phyloP scores from a whole-genome alignment of 2,329 filamentous ascomycete species.

The Tolypocladium guangdongense region DNA sequence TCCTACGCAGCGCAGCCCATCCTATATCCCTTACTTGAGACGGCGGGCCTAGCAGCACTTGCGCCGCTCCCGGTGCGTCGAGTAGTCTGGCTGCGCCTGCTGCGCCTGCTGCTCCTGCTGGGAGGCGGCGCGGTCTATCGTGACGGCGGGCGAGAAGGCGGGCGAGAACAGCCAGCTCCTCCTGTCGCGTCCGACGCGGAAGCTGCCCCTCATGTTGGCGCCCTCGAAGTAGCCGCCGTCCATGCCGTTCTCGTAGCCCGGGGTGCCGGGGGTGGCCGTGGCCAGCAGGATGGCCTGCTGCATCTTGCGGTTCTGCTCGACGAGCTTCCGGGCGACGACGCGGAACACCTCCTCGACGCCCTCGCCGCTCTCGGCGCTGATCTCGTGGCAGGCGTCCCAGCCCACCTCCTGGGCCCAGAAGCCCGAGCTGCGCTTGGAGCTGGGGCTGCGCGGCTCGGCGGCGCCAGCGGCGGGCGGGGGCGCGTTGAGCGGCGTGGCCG shows the following conservation, averaged over 20 bases:
- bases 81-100: conserved; percentile 6
- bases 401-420: conserved; percentile 90
- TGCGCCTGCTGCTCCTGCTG: conserved; percentile 15
- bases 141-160: conserved; percentile 39
- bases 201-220: conserved; percentile 35
- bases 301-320: conserved; percentile 53
- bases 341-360: conserved; percentile 95
- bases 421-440: conserved; percentile 57
- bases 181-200: conserved; percentile 46
- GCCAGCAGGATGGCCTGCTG: conserved; percentile 48
- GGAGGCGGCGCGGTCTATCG: conserved; percentile 30
- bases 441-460: conserved; percentile 47
- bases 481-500: conserved; percentile 33
- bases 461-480: conserved; percentile 13
- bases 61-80: conserved; percentile 11
- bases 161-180: conserved; percentile 50
- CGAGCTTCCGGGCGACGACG: conserved; percentile 50
- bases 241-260: conserved; percentile 32
- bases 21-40: not conserved
- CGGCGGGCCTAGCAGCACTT: conserved; percentile 17
- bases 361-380: conserved; percentile 86
- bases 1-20: not conserved
- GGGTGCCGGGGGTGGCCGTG: conserved; percentile 38
- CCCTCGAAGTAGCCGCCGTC: conserved; percentile 43
- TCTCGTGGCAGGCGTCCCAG: conserved; percentile 97